Evolutionary conservation across 2,329 filamentous ascomycete genomes (phyloP), one percentile per base, ranked within the genome.

Genomic region (Talaromyces funiculosus): DNA sequence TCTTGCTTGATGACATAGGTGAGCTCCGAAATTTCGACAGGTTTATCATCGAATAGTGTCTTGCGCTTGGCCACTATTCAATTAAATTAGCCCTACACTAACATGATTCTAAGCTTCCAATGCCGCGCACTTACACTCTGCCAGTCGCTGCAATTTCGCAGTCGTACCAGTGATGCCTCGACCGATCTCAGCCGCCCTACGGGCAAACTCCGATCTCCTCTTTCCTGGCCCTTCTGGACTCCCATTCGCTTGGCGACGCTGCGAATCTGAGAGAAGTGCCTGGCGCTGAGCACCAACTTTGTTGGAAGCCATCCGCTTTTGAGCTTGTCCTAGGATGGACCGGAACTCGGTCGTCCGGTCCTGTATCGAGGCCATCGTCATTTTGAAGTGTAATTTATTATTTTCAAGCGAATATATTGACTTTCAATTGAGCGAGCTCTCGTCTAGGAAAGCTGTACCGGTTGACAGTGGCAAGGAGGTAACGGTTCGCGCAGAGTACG

Each of bases 1-100:
- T 97, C 93, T 80, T 97, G 93, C 79, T 97, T 97, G 81, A 97
- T 97, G 71, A 97, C 90, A 71, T 92, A 97, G 7, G 92, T 97
- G 73, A 97, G 85, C 76, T 97, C 92, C 74, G 94, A 94, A 74
- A 97, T 97, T 77, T 99, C 94, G 59, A 97, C 90, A 0, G 94
- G 92, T 72, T 90, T 86, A 78, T 99, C 94, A 75, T 99, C 94
- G 73, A 99, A 99, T 45, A 99, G 86, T 9, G 94, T 96, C 77
- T 96, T 95, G 70, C 93, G 87, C 75, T 92, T 93, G n/a, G 94
- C 94, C 72, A 99, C 87, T 90, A 56, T 59, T 49, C 24, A 7
- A 57, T 24, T 26, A 47, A 16, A 42, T 26, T 42, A 62, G 42
- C 14, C 20, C 31, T 8, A 22, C 35, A 18, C 24, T 29, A n/a